Evolutionary conservation across 371 early-diverging fungal genomes (phyloP), one percentile per base, ranked within the genome.

Genomic region (Rhizomucor pusillus): DNA sequence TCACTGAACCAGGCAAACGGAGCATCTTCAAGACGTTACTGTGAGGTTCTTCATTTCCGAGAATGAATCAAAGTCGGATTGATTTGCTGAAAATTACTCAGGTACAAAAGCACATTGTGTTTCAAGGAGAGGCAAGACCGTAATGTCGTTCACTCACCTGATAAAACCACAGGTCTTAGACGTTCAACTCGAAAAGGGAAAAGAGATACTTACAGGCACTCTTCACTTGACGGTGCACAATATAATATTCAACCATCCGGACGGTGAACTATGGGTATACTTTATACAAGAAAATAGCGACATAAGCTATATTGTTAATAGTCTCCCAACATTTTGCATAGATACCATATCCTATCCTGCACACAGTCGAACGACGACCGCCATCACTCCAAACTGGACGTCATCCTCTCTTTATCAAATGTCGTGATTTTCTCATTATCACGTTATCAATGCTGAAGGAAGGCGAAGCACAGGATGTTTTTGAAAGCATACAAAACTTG

Each of bases 271-370:
- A 53, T 90, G 90, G 90, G 87, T 90, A 77, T 40, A 16, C 33
- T 11, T 6, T 49, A n/a, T 37, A 7, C 35, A 37, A 40, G 34
- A 20, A 16, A 23, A 23, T 40, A 50, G 18, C 37, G 37, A 37
- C 37, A 9, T 37, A 9, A 11, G 9, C 11, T 37, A 37, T 37
- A 37, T 37, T 9, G 14, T 37, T 9, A 14, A 37, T 37, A 37
- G 14, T 37, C 11, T 11, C 37, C 14, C 9, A 37, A 37, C 11
- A 22, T 56, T 24, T 34, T 48, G 56, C 60, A 39, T 71, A 90
- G 93, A 81, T 94, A 44, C 83, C 87, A 43, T 94, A 93, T 68
- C 88, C 95, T 19, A 81, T 92, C 41, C 84, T 96, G 19, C 89
- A 89, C 62, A 86, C 89, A 5, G 90, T 93, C 1, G 90, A 90